phyloP scores from a whole-genome alignment of 768 basidiomycete species.

The Lentinula raphanica region DNA sequence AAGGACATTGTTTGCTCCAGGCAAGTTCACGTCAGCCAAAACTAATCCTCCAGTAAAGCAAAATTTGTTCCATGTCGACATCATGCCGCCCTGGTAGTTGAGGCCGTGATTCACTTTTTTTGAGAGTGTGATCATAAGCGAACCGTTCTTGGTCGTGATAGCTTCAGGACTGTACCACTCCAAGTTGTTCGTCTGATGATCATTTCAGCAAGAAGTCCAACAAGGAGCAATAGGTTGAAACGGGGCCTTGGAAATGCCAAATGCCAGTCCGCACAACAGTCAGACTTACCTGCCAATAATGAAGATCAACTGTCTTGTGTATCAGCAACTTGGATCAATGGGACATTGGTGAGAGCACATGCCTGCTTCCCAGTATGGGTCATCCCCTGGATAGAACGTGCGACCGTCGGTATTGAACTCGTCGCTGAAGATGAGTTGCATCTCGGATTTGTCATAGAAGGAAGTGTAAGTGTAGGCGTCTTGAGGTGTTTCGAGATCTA shows the following conservation, averaged over 20 bases:
- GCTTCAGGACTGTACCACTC: slow-evolving; percentile 77
- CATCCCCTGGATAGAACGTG: slow-evolving; percentile 65
- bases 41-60: slow-evolving; percentile 79
- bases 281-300: slow-evolving; percentile 53
- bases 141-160: slow-evolving; percentile 65
- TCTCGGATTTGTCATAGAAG: slow-evolving; percentile 28
- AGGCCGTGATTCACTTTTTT: slow-evolving; percentile 62
- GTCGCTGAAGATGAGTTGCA: slow-evolving; percentile 67
- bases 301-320: slow-evolving; percentile 43
- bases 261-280: not conserved
- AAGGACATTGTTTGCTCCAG: slow-evolving; percentile 36
- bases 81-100: slow-evolving; percentile 42
- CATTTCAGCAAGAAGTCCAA: not conserved
- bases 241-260: not conserved
- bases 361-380: slow-evolving; percentile 53
- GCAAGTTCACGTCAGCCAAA: slow-evolving; percentile 40
- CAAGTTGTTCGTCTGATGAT: slow-evolving; percentile 48
- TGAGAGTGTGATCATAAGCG: slow-evolving; percentile 64
- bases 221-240: slow-evolving; percentile 4
- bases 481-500: slow-evolving; percentile 31
- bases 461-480: slow-evolving; percentile 34
- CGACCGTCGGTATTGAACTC: slow-evolving; percentile 76
- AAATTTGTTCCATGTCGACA: slow-evolving; percentile 51
- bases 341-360: not conserved
- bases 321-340: not conserved